These are phyloP conservation scores for Geranium brycei DNA, from an alignment of 345 rosid genomes.

Conservation along the genomic window DNA sequence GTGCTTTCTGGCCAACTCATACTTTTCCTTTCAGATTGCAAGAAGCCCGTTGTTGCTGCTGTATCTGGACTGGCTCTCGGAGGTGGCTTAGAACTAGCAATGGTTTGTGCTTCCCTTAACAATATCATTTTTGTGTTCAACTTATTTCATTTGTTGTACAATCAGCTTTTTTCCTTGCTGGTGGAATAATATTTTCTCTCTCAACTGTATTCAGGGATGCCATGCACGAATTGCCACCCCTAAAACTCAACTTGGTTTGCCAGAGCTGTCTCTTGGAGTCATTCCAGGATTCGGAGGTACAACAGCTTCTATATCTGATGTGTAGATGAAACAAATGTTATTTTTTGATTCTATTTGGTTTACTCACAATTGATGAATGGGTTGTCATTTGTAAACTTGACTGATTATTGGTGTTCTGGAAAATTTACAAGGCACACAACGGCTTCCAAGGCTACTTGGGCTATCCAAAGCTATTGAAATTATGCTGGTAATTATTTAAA, in stretches of 20 bases:
- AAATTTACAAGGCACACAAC: slow-evolving; percentile 67
- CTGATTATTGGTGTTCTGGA: neutral
- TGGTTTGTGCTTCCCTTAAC: slow-evolving; percentile 39
- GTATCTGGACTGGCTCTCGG: slow-evolving; percentile 95
- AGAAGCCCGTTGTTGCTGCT: slow-evolving; percentile 94
- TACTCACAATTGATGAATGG: neutral
- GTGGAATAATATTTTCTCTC: neutral
- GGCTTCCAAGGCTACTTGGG: slow-evolving; percentile 90
- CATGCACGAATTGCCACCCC: slow-evolving; percentile 82
- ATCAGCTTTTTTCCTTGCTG: neutral
- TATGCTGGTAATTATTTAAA: slow-evolving; percentile 46
- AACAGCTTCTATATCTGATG: neutral
- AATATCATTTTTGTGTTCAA: slow-evolving; percentile 3
- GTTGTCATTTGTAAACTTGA: neutral
- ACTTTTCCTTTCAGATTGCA: slow-evolving; percentile 36
- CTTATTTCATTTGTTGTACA: neutral
- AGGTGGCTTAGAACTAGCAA: slow-evolving; percentile 85
- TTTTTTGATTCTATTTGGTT: neutral
- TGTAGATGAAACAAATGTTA: neutral
- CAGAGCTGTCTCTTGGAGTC: slow-evolving; percentile 84
- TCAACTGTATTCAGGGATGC: slow-evolving; percentile 46
- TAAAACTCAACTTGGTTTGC: slow-evolving; percentile 72
- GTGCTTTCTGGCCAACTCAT: neutral
- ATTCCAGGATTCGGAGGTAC: slow-evolving; percentile 95
- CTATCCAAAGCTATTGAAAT: slow-evolving; percentile 75